Conservation (phyloP, 202 grass and related monocot species). For the Alloteropsis angusta region DNA sequence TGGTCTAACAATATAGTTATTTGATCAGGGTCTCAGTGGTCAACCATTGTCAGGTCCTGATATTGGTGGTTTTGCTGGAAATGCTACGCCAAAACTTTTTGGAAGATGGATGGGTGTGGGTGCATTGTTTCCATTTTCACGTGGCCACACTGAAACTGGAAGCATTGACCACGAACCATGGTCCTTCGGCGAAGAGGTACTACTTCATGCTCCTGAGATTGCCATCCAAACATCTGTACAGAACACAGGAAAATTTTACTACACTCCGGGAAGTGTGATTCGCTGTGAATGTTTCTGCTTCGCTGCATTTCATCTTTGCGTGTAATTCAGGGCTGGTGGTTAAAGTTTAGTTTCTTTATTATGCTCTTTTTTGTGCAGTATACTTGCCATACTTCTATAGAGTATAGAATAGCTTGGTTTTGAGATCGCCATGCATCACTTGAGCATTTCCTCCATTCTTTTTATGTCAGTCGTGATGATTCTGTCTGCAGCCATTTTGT, state of each 20-base stretch:
- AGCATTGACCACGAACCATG: conserved; percentile 85
- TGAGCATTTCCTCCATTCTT: background rate
- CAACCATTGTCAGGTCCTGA: conserved; percentile 92
- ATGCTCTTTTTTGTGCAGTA: background rate
- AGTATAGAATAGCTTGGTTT: background rate
- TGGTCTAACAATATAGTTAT: conserved; percentile 12
- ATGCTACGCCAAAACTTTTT: conserved; percentile 88
- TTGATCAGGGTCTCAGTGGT: conserved; percentile 75
- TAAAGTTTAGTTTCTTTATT: background rate
- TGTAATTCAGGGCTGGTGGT: background rate
- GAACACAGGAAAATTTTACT: background rate
- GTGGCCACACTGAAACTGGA: conserved; percentile 71
- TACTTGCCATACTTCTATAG: background rate
- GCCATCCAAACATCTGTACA: background rate
- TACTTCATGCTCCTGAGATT: background rate
- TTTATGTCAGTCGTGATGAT: background rate
- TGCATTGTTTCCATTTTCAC: conserved; percentile 83
- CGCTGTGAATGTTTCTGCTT: background rate
- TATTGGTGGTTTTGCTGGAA: conserved; percentile 91
- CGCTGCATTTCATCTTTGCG: background rate
- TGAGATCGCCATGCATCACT: background rate
- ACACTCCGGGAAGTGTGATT: background rate
- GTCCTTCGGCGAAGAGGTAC: conserved; percentile 96
- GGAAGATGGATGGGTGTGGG: conserved; percentile 94
- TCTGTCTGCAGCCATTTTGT: background rate